Evolutionary conservation across 768 basidiomycete genomes (phyloP), one percentile per base, ranked within the genome.

Genomic region (Naganishia antarctica): DNA sequence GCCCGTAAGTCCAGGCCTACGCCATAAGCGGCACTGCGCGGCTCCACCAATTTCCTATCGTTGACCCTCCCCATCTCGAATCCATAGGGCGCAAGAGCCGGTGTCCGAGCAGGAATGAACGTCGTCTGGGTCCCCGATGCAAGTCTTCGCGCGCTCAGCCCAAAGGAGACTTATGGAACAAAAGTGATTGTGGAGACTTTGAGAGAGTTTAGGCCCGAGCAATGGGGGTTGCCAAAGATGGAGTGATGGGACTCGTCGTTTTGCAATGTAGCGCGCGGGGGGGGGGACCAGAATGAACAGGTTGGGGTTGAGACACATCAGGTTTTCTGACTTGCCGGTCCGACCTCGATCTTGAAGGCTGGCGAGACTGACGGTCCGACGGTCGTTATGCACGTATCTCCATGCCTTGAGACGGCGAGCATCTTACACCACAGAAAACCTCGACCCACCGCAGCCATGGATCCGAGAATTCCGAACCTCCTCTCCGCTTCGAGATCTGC

Each of bases 71-170:
- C 21, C n/a, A 8, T 47, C n/a, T 6, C n/a, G n/a, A 11, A 47
- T 18, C 18, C 29, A n/a, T 41, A 73, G 69, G 76, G 76, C n/a
- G 69, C 71, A 15, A 68, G 69, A 47, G 74, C 74, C 4, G 76
- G 76, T 26, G 70, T 77, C 15, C 67, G 72, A 51, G 76, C 76
- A 31, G 76, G 76, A 15, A 77, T 77, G 76, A 71, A 72, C 57
- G 76, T 77, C 29, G 65, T 77, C 57, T 77, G 76, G 76, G 67
- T 77, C 4, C 76, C 76, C 0, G 76, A 75, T 60, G 41, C 62
- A 16, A 61, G 69, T 26, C 66, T 75, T 0, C 66, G 70, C 4
- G 72, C 73, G 4, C 68, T 77, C 25, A 66, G 65, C 18, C 76
- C 76, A 6, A 66, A 48, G 5, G 69, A 72, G 21, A 67, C 63